phyloP scores from a whole-genome alignment of 2,329 filamentous ascomycete species.

The Colletotrichum shisoi region DNA sequence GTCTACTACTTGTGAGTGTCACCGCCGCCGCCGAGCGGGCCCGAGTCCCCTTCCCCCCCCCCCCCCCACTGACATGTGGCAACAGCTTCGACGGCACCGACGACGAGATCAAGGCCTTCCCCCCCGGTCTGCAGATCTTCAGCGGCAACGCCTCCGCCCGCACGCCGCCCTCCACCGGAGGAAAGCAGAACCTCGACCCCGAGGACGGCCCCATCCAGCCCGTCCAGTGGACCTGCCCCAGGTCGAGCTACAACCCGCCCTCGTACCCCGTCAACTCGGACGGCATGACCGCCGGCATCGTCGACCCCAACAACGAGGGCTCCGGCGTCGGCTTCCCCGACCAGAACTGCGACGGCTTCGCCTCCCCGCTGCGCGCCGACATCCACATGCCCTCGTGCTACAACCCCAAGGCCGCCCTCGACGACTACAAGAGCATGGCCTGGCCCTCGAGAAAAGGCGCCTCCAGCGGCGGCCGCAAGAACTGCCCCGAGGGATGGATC shows the following conservation, averaged over 20 bases:
- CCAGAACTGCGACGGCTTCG: conserved; percentile 69
- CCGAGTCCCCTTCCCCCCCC: too few relatives aligned
- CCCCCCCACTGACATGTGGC: conserved; percentile 43
- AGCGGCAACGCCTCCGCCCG: conserved; percentile 69
- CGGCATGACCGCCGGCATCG: conserved; percentile 63
- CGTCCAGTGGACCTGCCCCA: conserved; percentile 68
- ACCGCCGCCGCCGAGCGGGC: background rate
- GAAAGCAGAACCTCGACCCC: conserved; percentile 60
- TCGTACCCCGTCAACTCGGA: conserved; percentile 64
- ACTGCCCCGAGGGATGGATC: conserved; percentile 64
- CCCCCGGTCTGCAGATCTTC: conserved; percentile 74
- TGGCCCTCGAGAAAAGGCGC: conserved; percentile 61
- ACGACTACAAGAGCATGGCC: conserved; percentile 69
- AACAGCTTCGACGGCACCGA: conserved; percentile 66
- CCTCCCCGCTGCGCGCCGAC: conserved; percentile 70
- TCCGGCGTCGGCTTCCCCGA: conserved; percentile 73
- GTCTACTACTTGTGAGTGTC: conserved; percentile 74
- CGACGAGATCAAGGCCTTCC: conserved; percentile 74
- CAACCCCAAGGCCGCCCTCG: conserved; percentile 67
- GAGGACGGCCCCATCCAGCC: conserved; percentile 61
- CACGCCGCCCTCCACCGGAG: conserved; percentile 62
- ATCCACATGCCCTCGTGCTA: conserved; percentile 79
- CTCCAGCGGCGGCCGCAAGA: conserved; percentile 57
- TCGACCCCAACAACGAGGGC: conserved; percentile 62
- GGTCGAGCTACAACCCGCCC: conserved; percentile 56